phyloP scores from a whole-genome alignment of 768 basidiomycete genomes.

The Lentinula aciculospora region DNA sequence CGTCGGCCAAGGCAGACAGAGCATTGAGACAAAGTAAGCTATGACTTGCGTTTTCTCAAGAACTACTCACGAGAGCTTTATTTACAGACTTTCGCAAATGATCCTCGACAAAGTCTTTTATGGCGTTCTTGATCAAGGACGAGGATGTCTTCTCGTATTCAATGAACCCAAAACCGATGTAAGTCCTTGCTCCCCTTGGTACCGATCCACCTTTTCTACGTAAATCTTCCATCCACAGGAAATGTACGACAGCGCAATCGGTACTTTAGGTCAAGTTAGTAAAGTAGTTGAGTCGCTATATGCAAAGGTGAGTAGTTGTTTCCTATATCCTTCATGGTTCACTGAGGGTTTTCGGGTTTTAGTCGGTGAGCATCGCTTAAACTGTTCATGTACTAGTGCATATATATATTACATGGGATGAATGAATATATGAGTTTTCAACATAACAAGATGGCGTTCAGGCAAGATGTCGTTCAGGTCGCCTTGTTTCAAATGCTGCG shows the following conservation, averaged over 20 bases:
- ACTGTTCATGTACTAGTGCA: neutral
- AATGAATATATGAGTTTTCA: too few relatives aligned
- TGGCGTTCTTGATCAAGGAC: conserved; percentile 95
- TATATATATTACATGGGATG: neutral
- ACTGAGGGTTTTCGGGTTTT: neutral
- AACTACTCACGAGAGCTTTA: neutral
- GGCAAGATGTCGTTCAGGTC: too few relatives aligned
- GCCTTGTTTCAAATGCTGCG: too few relatives aligned
- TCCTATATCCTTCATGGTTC: neutral
- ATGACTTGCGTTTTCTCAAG: neutral
- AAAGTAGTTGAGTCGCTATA: conserved; percentile 95
- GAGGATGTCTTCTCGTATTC: conserved; percentile 88
- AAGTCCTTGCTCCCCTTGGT: conserved; percentile 23
- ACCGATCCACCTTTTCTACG: neutral
- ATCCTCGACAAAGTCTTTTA: conserved; percentile 92
- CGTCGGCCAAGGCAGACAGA: conserved; percentile 84
- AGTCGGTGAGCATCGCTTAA: conserved; percentile 42
- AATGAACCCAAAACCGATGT: conserved; percentile 85
- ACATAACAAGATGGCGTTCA: too few relatives aligned
- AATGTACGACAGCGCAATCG: conserved; percentile 83
- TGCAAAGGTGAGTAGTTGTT: conserved; percentile 49
- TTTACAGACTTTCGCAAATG: conserved; percentile 86
- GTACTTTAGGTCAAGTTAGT: conserved; percentile 83
- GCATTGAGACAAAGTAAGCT: conserved; percentile 86
- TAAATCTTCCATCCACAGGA: conserved; percentile 39